Conservation (phyloP, 2,329 filamentous ascomycete species). For the Fusarium chlamydosporum region DNA sequence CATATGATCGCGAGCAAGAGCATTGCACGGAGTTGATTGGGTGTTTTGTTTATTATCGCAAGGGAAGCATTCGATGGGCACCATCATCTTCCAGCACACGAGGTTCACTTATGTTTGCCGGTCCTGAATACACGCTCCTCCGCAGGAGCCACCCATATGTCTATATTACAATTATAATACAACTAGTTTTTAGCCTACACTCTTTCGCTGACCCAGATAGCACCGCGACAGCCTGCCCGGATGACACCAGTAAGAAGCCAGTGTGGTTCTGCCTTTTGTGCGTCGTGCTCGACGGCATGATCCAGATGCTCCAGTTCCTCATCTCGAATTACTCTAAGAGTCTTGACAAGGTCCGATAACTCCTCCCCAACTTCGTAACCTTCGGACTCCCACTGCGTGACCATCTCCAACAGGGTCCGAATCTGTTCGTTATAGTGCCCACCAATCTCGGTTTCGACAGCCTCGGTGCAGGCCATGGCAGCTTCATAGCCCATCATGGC, state of each 20-base stretch:
- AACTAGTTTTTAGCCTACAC: slow-evolving; percentile 60
- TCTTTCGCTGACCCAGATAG: slow-evolving; percentile 91
- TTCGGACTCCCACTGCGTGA: slow-evolving; percentile 78
- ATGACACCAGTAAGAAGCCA: slow-evolving; percentile 90
- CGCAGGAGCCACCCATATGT: slow-evolving; percentile 22
- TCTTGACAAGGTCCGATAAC: slow-evolving; percentile 77
- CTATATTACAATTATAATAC: slow-evolving; percentile 51
- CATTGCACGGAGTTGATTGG: slow-evolving; percentile 49
- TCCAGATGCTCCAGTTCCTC: slow-evolving; percentile 98
- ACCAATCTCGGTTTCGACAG: slow-evolving; percentile 98
- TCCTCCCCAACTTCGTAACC: slow-evolving; percentile 88
- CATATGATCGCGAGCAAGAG: slow-evolving; percentile 31
- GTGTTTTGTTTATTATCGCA: slow-evolving; percentile 27
- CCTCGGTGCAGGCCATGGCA: slow-evolving; percentile 98
- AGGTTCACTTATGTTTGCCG: slow-evolving; percentile 31
- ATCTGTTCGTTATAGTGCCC: slow-evolving; percentile 97
- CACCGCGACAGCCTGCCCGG: slow-evolving; percentile 87
- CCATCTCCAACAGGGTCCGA: slow-evolving; percentile 83
- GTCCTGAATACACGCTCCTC: slow-evolving; percentile 41
- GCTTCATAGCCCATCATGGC: slow-evolving; percentile 91
- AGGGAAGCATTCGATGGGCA: slow-evolving; percentile 41
- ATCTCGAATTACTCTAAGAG: slow-evolving; percentile 87
- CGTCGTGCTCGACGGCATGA: slow-evolving; percentile 93
- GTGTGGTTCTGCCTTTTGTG: slow-evolving; percentile 90
- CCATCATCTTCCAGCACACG: slow-evolving; percentile 17